Base-by-base conservation (phyloP, 2,329 filamentous ascomycete genomes). In the Arthrobotrys iridis region DNA sequence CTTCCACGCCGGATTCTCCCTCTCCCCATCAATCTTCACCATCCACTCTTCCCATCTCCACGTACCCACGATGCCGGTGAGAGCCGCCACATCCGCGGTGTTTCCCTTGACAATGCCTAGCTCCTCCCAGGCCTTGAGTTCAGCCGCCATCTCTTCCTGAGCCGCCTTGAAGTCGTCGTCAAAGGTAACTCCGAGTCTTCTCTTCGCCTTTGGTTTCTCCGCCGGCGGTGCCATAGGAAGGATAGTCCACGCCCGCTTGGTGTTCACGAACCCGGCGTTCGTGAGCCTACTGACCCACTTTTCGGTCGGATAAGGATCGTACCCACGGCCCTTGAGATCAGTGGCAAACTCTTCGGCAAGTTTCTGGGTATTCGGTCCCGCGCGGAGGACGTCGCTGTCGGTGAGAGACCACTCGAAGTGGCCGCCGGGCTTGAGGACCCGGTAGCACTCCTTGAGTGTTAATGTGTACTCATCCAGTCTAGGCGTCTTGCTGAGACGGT, bases 11-110 rank as follows among this genome's bases (percentile, higher is more conserved):
- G 78, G 68, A 26, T 77, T 70, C 37, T 77, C 74, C 48, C 71
- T 72, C 52, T 79, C 77, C 3, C 76, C 78, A 7, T 86, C 81
- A 37, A 84, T 85, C 80, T 93, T 92, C 78, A 97, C 84, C 82
- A 98, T 87, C 95, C 95, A 99, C 81, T 92, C 91, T 86, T 99
- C 95, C 94, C 93, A 99, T 81, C 90, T 89, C 89, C 93, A 95
- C 24, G 91, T 90, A 3, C 93, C 95, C 0, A 94, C 88, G 41
- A 98, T 84, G 18, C 93, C 93, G 10, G 91, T 91, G 77, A 97
- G 85, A 79, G 87, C 89, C 1, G 92, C 91, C 11, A 90, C 88
- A 80, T 89, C 88, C 57, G 89, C 87, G 0, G 91, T 93, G 79
- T 87, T 91, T 5, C 91, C 91, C n/a, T 83, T 82, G 0, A 88